A percentile compares a stretch with the other conserved stretches of the same genome.
These are phyloP conservation scores for Setomelanomma holmii DNA, from an alignment of 2,329 filamentous ascomycete genomes.

Conservation along the genomic window DNA sequence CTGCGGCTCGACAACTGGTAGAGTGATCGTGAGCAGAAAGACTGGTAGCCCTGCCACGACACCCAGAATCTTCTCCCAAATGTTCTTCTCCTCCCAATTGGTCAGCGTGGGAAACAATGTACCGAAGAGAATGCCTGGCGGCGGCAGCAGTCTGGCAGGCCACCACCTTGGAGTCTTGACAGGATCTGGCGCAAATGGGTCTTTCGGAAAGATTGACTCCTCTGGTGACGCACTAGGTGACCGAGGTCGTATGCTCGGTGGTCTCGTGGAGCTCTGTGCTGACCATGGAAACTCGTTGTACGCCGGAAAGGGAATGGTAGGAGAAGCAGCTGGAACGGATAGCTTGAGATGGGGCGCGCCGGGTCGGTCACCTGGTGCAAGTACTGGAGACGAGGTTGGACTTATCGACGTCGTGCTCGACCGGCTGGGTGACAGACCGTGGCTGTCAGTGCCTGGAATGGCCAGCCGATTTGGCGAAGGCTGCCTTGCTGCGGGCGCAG, in stretches of 20 bases:
- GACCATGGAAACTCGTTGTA: conserved; percentile 64
- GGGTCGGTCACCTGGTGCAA: conserved; percentile 28
- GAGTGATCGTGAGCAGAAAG: conserved; percentile 84
- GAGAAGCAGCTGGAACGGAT: conserved; percentile 50
- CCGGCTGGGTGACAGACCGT: conserved; percentile 19
- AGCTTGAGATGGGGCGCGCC: conserved; percentile 51
- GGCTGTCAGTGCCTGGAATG: conserved; percentile 47
- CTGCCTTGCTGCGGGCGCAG: conserved; percentile 27
- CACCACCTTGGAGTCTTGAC: conserved; percentile 71
- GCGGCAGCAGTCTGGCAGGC: conserved; percentile 76
- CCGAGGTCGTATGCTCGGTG: conserved; percentile 65
- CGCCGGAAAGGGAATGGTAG: conserved; percentile 70
- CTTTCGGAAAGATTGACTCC: conserved; percentile 55
- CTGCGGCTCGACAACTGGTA: conserved; percentile 85
- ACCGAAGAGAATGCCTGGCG: conserved; percentile 72
- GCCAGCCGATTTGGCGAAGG: conserved; percentile 41
- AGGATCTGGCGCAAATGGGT: conserved; percentile 52
- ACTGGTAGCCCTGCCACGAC: conserved; percentile 87
- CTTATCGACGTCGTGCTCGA: conserved; percentile 29
- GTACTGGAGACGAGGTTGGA: conserved; percentile 35
- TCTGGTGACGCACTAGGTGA: conserved; percentile 57
- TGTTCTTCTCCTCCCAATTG: conserved; percentile 79
- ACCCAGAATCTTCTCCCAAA: conserved; percentile 84
- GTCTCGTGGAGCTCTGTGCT: conserved; percentile 52
- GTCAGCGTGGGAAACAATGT: conserved; percentile 88